Evolutionary conservation across 2,329 filamentous ascomycete species (phyloP).

Genomic region (Karstenula rhodostoma): DNA sequence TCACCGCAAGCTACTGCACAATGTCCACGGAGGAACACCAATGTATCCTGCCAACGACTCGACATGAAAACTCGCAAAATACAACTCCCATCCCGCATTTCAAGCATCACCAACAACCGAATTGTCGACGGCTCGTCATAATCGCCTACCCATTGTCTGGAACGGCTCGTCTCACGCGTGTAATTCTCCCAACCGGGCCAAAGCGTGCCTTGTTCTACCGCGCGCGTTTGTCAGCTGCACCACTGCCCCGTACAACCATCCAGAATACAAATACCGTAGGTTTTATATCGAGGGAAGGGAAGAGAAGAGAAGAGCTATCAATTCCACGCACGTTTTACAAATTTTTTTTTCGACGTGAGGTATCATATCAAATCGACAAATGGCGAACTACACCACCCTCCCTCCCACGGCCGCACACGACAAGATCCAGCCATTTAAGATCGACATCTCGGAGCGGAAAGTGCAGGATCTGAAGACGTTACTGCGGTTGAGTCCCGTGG

Average conservation of each 20-base stretch:
- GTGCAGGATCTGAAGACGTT: constrained; percentile 41
- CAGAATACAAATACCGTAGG: neutral
- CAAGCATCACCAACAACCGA: neutral
- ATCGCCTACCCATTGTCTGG: neutral
- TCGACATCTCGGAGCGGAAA: constrained; percentile 38
- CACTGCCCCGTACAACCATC: neutral
- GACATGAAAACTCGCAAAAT: neutral
- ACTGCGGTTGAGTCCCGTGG: constrained; percentile 38
- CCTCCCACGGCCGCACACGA: constrained; percentile 6
- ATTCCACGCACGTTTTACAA: too few relatives aligned
- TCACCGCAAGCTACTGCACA: neutral
- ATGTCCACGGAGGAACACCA: neutral
- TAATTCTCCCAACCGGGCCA: neutral
- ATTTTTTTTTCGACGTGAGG: neutral
- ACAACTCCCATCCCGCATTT: neutral
- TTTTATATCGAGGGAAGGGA: neutral
- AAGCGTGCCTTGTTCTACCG: neutral
- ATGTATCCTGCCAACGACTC: neutral
- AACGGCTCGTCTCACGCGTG: constrained; percentile 1
- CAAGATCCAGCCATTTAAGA: constrained; percentile 29
- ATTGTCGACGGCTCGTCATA: neutral
- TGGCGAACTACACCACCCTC: constrained; percentile 14
- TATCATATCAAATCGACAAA: neutral
- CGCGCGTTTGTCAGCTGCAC: constrained; percentile 9
- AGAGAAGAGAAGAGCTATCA: too few relatives aligned